Base-by-base conservation (phyloP, 257 asterid species). In the Dorcoceras hygrometricum region DNA sequence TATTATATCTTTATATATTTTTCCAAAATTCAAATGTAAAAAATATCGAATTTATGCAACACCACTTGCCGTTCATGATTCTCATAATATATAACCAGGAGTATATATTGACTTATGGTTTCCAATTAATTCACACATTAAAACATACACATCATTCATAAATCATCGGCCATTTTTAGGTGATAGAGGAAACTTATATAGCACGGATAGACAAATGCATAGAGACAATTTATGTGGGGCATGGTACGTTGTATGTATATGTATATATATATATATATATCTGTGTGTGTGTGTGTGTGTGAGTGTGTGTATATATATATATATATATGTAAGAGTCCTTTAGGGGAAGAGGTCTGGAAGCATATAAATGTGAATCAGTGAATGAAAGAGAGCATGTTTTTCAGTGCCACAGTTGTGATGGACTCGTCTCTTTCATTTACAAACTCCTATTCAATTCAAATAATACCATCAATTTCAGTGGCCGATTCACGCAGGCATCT, bases 371-470 rank as follows among this genome's bases (percentile, higher is more conserved):
- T 81, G 26, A 71, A 82, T 70, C 71, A 79, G 88, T 81, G 26
- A 71, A 82, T 70, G 72, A 79, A 58, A 79, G 74, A 67, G 66
- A 70, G 71, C 97, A 90, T 90, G 95, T 73, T 90, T 90, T 90
- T 90, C 97, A 90, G 97, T 90, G 97, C 96, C 96, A 83, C 65
- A 79, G 85, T 86, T 81, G 79, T 74, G 80, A 77, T 82, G 87
- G 90, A 72, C 63, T 76, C 79, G 95, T 90, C 97, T 23, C 83
- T 84, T 82, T 90, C 97, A 87, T 19, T 46, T 46, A 1, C 54
- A 46, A 46, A 46, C 54, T 46, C 22, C 54, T 22, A 46, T 46
- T 46, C 22, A 46, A 14, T 46, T 46, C 54, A 46, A 46, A 14
- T 16, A 46, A 46, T 46, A 46, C 22, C 54, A 46, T 46, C 54